phyloP scores from a whole-genome alignment of 192 early-diverging fungal genomes.

The Umbelopsis isabellina region DNA sequence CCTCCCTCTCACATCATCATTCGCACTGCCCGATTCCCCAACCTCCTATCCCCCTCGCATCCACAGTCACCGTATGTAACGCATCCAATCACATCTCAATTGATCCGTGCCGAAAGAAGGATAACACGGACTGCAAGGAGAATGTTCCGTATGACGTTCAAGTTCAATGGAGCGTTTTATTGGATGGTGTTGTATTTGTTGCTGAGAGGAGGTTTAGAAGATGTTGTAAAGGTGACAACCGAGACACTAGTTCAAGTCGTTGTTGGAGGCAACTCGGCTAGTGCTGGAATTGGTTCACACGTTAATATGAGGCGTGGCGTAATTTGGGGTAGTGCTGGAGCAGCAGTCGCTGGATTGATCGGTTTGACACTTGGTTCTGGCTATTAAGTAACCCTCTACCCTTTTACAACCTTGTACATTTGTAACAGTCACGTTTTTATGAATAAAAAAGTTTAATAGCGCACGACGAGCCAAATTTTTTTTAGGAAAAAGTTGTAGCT shows the following conservation, averaged over 20 bases:
- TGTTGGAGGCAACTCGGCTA: constrained; percentile 2
- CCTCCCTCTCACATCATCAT: neutral
- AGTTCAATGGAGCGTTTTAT: constrained; percentile 36
- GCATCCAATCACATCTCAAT: constrained; percentile 26
- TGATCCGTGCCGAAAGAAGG: constrained; percentile 27
- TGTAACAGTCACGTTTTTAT: too few species aligned
- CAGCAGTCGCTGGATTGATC: constrained; percentile 9
- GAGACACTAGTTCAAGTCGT: constrained; percentile 5
- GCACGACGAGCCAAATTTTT: too few species aligned
- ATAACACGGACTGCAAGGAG: constrained; percentile 22
- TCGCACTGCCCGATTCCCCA: constrained; percentile 29
- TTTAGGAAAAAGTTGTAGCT: too few species aligned
- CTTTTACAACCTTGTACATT: too few species aligned
- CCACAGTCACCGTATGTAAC: constrained; percentile 32
- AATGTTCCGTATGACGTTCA: constrained; percentile 31
- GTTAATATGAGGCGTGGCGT: constrained; percentile 2
- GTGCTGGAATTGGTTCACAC: neutral
- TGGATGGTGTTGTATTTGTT: constrained; percentile 37
- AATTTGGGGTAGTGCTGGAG: neutral
- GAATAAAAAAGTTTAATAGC: too few species aligned
- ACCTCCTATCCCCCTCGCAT: constrained; percentile 28
- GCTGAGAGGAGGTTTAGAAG: constrained; percentile 35
- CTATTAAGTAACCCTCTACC: too few species aligned
- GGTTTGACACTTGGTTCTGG: neutral
- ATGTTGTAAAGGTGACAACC: constrained; percentile 15